Conservation (phyloP, 169 alveolate species). For the Plasmodium ovale region DNA sequence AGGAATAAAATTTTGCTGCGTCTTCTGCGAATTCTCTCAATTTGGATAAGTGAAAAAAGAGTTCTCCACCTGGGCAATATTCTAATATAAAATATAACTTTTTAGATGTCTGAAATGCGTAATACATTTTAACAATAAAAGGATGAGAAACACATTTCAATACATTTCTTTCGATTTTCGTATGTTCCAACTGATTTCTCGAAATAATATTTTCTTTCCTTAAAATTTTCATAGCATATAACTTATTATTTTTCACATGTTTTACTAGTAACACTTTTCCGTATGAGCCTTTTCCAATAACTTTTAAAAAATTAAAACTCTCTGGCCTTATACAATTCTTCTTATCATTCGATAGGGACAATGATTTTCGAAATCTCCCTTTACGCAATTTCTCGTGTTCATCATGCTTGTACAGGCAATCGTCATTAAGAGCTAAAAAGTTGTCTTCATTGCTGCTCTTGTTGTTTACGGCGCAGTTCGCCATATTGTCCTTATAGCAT, state of each 20-base stretch:
- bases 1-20: conserved; percentile 81
- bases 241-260: conserved; percentile 22
- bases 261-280: conserved; percentile 91
- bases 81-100: conserved; percentile 87
- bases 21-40: conserved; percentile 73
- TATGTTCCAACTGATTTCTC: conserved; percentile 81
- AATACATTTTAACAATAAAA: conserved; percentile 84
- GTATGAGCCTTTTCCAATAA: conserved; percentile 94
- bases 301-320: conserved; percentile 89
- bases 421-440: conserved; percentile 3
- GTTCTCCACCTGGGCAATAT: conserved; percentile 89
- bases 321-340: conserved; percentile 74
- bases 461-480: background rate
- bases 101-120: conserved; percentile 84
- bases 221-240: conserved; percentile 82
- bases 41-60: conserved; percentile 81
- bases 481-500: conserved; percentile 8
- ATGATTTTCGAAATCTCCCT: conserved; percentile 11
- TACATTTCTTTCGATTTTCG: conserved; percentile 79
- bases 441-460: background rate
- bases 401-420: conserved; percentile 40
- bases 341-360: conserved; percentile 42
- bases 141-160: conserved; percentile 83
- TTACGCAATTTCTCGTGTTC: conserved; percentile 28
- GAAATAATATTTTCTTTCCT: conserved; percentile 80